Evolutionary conservation across 495 filamentous ascomycete species (phyloP), one percentile per base, ranked within the genome.

Genomic region (Penicillium lividum): DNA sequence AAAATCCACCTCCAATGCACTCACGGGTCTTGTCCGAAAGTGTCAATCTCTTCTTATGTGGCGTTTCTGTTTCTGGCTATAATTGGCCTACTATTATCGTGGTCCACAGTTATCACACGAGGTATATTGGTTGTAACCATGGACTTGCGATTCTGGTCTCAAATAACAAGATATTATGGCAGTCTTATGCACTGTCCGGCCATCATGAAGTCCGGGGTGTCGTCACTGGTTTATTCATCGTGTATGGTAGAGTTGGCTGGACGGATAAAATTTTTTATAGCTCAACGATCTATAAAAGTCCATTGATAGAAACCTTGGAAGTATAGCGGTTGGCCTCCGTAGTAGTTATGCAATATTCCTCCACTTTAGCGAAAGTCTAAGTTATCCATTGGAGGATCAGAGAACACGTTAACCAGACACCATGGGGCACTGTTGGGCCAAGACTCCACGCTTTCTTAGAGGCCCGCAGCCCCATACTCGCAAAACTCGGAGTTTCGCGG

Each of bases 401-500:
- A 28, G 48, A 44, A 53, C 60, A 50, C 52, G 52, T 59, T 56
- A 34, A 55, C 10, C 36, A 58, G 18, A 46, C 45, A 52, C 16
- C 3, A 54, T 51, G 46, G 45, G 50, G 51, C 59, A 40, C 38
- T 15, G 38, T 15, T 40, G 27, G 15, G 44, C 44, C 25, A 52
- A 36, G 43, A 43, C 38, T 49, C 61, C 61, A 63, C 36, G 50
- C 53, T 46, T 49, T 49, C 28, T 31, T 49, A 52, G 47, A 51
- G 49, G 49, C 16, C 27, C 55, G 22, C 47, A 27, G 52, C 44
- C 48, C 49, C 57, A 46, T 53, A 49, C 42, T 50, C 18, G 36
- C 29, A 46, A 4, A 64, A 60, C 51, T 54, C 54, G 57, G 57
- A 56, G 54, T 52, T 54, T 60, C 57, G 49, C 62, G 62, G 62